Percentiles rank a stretch among this genome's conserved stretches.
These are phyloP conservation scores for Xylaria flabelliformis DNA, from an alignment of 495 filamentous ascomycete species.

Conservation along the genomic window DNA sequence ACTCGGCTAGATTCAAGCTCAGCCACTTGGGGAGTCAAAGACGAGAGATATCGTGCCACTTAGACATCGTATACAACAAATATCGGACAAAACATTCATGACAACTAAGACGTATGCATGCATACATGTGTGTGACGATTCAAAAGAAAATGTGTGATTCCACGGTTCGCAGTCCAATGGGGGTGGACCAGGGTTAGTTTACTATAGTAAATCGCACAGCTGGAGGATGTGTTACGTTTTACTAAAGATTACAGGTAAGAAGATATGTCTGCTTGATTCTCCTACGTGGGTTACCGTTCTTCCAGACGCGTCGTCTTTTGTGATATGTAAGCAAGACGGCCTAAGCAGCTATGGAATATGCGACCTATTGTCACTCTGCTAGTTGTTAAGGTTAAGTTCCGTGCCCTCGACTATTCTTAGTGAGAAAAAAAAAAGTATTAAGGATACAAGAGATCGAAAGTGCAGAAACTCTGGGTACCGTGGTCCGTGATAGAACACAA, in stretches of 20 bases:
- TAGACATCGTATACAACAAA: background rate
- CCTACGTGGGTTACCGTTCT: background rate
- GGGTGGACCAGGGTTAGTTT: background rate
- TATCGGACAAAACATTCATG: background rate
- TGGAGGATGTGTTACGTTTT: too few species aligned
- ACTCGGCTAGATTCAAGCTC: background rate
- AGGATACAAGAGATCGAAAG: background rate
- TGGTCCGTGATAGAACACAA: background rate
- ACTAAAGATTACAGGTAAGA: background rate
- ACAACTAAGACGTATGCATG: background rate
- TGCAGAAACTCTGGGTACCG: background rate
- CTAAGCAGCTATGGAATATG: background rate
- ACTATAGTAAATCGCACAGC: background rate
- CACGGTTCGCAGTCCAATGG: background rate
- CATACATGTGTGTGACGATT: background rate
- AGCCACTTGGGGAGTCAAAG: background rate
- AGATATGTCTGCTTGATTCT: background rate
- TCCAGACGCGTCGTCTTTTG: background rate
- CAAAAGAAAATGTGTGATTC: background rate
- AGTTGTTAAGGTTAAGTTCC: background rate
- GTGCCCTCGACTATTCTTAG: background rate
- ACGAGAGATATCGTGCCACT: background rate
- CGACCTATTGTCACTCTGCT: background rate
- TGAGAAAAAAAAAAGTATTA: background rate
- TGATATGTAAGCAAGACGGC: background rate